Evolutionary conservation across 495 filamentous ascomycete species (phyloP).

Genomic region (Cudoniella acicularis): DNA sequence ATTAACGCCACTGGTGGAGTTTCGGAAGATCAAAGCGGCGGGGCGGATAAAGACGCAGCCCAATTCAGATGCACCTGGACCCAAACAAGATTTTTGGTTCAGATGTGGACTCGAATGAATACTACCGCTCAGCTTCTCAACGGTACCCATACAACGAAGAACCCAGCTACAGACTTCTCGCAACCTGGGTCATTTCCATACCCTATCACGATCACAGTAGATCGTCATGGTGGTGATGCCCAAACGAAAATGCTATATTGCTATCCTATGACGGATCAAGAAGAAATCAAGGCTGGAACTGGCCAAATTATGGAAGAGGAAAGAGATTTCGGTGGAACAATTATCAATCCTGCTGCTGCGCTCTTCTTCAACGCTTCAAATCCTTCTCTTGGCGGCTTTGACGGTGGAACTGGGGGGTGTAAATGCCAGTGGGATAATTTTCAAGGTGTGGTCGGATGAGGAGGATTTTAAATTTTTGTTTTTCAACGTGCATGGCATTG

Average conservation of each 20-base stretch:
- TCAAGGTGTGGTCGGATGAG: slow-evolving; percentile 6
- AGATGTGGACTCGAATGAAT: slow-evolving; percentile 76
- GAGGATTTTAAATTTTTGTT: neutral
- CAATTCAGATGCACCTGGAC: slow-evolving; percentile 72
- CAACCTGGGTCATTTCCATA: slow-evolving; percentile 80
- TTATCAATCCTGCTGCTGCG: slow-evolving; percentile 55
- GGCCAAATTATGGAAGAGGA: slow-evolving; percentile 55
- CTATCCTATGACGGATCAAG: slow-evolving; percentile 55
- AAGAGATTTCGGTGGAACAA: slow-evolving; percentile 52
- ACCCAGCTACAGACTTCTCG: slow-evolving; percentile 50
- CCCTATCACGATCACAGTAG: slow-evolving; percentile 74
- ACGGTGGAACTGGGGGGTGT: slow-evolving; percentile 74
- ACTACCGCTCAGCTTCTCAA: slow-evolving; percentile 43
- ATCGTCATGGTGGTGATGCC: slow-evolving; percentile 70
- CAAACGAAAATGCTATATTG: slow-evolving; percentile 66
- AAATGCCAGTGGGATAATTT: slow-evolving; percentile 73
- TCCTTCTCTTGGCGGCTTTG: slow-evolving; percentile 50
- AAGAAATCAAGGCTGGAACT: slow-evolving; percentile 47
- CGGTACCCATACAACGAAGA: slow-evolving; percentile 18
- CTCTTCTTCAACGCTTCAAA: slow-evolving; percentile 41
- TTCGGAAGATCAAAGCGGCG: slow-evolving; percentile 61
- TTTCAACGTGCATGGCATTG: slow-evolving; percentile 8
- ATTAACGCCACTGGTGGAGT: slow-evolving; percentile 34
- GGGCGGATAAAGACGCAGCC: slow-evolving; percentile 56
- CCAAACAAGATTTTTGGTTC: slow-evolving; percentile 79